Conservation (phyloP, 2,329 filamentous ascomycete genomes). For the Trichoderma koningiopsis region DNA sequence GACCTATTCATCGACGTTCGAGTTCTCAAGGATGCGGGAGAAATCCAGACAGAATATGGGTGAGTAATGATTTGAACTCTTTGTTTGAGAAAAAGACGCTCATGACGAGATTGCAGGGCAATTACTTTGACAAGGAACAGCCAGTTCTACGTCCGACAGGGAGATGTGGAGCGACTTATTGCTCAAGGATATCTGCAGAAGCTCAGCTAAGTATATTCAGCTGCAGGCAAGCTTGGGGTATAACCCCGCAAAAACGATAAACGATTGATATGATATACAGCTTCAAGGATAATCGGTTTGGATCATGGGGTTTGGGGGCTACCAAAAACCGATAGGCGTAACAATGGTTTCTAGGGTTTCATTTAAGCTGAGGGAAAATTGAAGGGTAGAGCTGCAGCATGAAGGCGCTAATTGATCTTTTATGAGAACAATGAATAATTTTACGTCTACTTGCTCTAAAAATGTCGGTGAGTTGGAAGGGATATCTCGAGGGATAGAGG, state of each 20-base stretch:
- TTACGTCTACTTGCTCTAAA: background rate
- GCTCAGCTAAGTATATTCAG: conserved; percentile 64
- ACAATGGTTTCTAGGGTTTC: no score
- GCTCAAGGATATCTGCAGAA: conserved; percentile 93
- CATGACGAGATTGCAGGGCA: conserved; percentile 57
- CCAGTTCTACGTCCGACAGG: conserved; percentile 94
- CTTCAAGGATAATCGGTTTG: background rate
- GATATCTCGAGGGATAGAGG: background rate
- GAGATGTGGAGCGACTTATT: conserved; percentile 92
- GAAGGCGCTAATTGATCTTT: background rate
- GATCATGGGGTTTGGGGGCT: background rate
- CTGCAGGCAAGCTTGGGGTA: background rate
- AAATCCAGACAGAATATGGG: conserved; percentile 99
- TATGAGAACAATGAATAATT: background rate
- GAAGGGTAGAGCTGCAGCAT: background rate
- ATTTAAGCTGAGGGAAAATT: background rate
- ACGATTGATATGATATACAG: background rate
- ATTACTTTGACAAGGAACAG: conserved; percentile 98
- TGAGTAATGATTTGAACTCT: conserved; percentile 49
- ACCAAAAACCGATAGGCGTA: background rate
- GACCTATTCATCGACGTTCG: conserved; percentile 97
- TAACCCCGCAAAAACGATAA: background rate
- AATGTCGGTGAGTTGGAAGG: background rate
- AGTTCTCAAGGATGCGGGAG: conserved; percentile 93
- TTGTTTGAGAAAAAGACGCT: background rate